Conservation (phyloP, 768 basidiomycete genomes). For the Boletus fagicola region DNA sequence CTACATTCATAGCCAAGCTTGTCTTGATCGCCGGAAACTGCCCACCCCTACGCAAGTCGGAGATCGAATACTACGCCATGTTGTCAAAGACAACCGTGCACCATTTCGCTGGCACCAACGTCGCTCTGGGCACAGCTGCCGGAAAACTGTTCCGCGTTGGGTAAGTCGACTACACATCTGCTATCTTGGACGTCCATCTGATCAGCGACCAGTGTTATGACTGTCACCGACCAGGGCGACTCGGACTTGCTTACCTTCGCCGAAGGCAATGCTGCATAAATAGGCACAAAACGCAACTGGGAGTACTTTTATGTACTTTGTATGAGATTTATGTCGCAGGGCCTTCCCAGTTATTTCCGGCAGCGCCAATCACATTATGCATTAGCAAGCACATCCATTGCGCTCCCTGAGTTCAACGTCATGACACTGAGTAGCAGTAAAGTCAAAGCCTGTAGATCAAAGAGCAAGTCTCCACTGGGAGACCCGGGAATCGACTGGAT, state of each 20-base stretch:
- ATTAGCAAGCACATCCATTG: background rate
- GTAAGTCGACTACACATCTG: constrained; percentile 40
- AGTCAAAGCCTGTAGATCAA: background rate
- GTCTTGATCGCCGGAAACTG: constrained; percentile 98
- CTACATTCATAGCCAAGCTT: constrained; percentile 74
- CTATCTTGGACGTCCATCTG: background rate
- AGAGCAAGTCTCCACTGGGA: background rate
- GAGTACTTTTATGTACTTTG: constrained; percentile 3
- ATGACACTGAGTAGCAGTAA: too few relatives aligned
- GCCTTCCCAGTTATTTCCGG: background rate
- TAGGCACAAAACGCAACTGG: background rate
- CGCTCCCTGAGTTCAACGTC: background rate
- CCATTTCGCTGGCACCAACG: constrained; percentile 97
- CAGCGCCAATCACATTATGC: constrained; percentile 1
- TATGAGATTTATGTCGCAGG: background rate
- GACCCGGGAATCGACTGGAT: too few relatives aligned
- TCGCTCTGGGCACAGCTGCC: constrained; percentile 97
- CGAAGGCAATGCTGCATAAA: constrained; percentile 67
- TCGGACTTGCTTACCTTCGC: constrained; percentile 90
- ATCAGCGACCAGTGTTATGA: constrained; percentile 77
- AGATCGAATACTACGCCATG: constrained; percentile 99
- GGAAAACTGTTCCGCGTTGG: constrained; percentile 99
- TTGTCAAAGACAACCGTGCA: constrained; percentile 98
- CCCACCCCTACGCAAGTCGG: constrained; percentile 97
- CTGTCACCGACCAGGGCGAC: constrained; percentile 93